Evolutionary conservation across 441 rosid genomes (phyloP), one percentile per base, ranked within the genome.

Genomic region (Jatropha podagrica): DNA sequence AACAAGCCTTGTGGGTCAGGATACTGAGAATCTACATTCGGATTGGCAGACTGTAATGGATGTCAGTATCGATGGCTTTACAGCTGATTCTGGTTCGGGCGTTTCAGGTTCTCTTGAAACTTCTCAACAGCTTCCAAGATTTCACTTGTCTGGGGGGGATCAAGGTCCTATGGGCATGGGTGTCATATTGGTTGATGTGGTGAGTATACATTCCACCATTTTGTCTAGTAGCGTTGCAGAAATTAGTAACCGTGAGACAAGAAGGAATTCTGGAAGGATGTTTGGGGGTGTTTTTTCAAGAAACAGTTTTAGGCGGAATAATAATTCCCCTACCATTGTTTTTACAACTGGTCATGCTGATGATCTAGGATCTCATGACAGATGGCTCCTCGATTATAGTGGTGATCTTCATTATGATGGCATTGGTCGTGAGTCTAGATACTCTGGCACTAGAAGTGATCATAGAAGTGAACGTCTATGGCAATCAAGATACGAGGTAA

Each of bases 401-500:
- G 83, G 86, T 44, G 88, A 84, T 74, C 74, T 85, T 72, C 83
- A 84, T 48, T 77, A 81, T 76, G 87, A 84, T 72, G 83, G 88
- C 41, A 51, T 73, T 54, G 76, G 73, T 74, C 83, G 74, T 80
- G 88, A 81, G 76, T 82, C 89, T 54, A 73, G 83, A 70, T 79
- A 77, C 79, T 65, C 81, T 68, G 74, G 85, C 62, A 71, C 83
- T 66, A 85, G 88, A 80, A 69, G 23, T 55, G 70, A 73, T 71
- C 91, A 68, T 74, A 80, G 85, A 73, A 79, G 84, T 67, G 81
- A 83, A 69, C 84, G 82, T 44, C 73, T 80, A 27, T 80, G 84
- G 72, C 87, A 74, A 71, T 84, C 86, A 3, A 85, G 94, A 84
- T 87, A 87, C 38, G 90, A 86, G 90, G 94, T 90, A 73, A 75